A percentile compares a stretch with the other conserved stretches of the same genome.
Conservation (phyloP, 140 eudicot species). For the Anethum foeniculum region DNA sequence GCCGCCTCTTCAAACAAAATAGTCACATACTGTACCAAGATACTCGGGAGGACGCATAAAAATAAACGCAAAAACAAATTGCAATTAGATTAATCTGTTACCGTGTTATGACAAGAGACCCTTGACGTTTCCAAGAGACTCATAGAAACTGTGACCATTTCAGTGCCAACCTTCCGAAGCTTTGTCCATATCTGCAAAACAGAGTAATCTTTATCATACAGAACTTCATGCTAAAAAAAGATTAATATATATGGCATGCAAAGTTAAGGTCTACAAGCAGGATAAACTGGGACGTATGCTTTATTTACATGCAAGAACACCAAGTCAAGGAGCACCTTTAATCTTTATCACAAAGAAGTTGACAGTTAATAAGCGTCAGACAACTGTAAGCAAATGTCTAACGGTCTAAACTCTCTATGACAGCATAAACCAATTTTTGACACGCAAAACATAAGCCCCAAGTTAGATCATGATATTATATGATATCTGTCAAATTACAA, state of each 20-base stretch:
- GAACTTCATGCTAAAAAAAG: not conserved
- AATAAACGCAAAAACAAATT: not conserved
- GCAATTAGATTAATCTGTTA: constrained; percentile 9
- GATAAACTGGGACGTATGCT: not conserved
- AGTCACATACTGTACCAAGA: not conserved
- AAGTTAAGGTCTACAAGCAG: not conserved
- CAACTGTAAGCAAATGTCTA: not conserved
- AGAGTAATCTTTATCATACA: not conserved
- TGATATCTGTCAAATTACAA: not conserved
- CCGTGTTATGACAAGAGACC: constrained; percentile 47
- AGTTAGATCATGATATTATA: not conserved
- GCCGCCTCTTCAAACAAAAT: not conserved
- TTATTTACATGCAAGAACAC: not conserved
- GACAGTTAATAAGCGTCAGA: not conserved
- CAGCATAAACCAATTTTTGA: not conserved
- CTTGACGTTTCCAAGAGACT: constrained; percentile 51
- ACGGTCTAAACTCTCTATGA: not conserved
- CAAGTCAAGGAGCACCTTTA: not conserved
- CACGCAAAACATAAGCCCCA: not conserved
- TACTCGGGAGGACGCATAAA: not conserved
- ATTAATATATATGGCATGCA: not conserved
- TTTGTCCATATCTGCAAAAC: constrained; percentile 66
- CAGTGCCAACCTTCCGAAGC: constrained; percentile 63
- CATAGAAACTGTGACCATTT: constrained; percentile 58
- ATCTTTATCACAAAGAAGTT: not conserved